phyloP scores from a whole-genome alignment of 2,329 filamentous ascomycete species.

The Didymella lethalis region DNA sequence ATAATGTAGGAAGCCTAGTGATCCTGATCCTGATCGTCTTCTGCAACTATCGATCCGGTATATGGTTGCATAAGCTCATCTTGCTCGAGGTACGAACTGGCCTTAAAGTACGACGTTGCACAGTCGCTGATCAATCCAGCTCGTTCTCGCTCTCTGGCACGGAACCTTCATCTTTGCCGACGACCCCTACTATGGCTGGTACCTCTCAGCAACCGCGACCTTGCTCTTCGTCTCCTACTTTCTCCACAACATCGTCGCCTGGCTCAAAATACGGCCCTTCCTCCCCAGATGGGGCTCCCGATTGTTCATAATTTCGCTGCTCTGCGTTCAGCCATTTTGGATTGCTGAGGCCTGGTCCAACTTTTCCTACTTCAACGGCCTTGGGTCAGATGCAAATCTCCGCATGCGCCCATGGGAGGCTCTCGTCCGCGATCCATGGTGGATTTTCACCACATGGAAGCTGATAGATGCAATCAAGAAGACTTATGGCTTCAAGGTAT shows the following conservation, averaged over 20 bases:
- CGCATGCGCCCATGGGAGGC: constrained; percentile 46
- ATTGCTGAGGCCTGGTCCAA: constrained; percentile 48
- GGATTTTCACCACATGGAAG: constrained; percentile 49
- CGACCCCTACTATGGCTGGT: constrained; percentile 47
- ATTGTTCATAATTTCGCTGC: constrained; percentile 42
- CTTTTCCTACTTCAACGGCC: constrained; percentile 46
- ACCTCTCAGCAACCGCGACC: constrained; percentile 44
- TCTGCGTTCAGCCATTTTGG: constrained; percentile 48
- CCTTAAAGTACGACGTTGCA: not conserved
- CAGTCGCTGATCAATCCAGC: constrained; percentile 29
- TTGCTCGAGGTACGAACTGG: constrained; percentile 40
- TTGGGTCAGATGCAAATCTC: constrained; percentile 41
- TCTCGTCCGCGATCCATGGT: constrained; percentile 46
- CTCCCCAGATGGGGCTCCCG: constrained; percentile 46
- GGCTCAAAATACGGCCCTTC: constrained; percentile 48
- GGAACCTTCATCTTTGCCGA: constrained; percentile 47
- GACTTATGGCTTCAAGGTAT: constrained; percentile 43
- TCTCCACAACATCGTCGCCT: constrained; percentile 47
- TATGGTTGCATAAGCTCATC: constrained; percentile 47
- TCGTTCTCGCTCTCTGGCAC: constrained; percentile 48
- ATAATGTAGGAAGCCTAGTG: constrained; percentile 46
- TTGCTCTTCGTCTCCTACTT: constrained; percentile 49
- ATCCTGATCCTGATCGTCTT: constrained; percentile 49
- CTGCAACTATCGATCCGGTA: constrained; percentile 47
- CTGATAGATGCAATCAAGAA: constrained; percentile 44